Evolutionary conservation across 2,329 filamentous ascomycete genomes (phyloP), one percentile per base, ranked within the genome.

Genomic region (Alternaria postmessia): DNA sequence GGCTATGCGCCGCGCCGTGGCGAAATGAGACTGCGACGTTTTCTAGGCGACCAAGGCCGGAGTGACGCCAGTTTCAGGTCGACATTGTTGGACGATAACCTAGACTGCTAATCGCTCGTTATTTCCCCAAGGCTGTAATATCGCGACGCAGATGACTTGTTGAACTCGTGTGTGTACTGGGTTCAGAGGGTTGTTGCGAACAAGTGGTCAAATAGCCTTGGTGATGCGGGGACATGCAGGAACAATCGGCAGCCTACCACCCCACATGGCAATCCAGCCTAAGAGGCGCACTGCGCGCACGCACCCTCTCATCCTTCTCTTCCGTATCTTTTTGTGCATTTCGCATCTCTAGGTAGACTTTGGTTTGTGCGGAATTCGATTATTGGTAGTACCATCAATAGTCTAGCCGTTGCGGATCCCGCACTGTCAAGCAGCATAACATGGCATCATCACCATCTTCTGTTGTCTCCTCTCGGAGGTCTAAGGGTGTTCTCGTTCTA

Each of bases 401-500:
- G 22, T 12, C 18, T 18, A 20, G 14, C 18, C n/a, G 1, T 51
- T 8, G 32, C 51, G 16, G 32, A 42, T 36, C 16, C 44, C 20
- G 44, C 41, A 39, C 22, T 12, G 7, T 24, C 26, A 22, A 34
- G 24, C 22, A 26, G n/a, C 55, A 16, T 38, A 12, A 41, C 2
- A 57, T 61, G 48, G 32, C 41, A 56, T 41, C 24, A 22, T 42
- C 39, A 22, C 11, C 18, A 41, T 43, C 49, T 16, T 22, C 12
- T 24, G 32, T 14, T 34, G 8, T 11, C 20, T 32, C 54, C 49
- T 24, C 42, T 9, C 28, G 32, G 4, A 44, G 16, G 12, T 34
- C 30, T 7, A 6, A 51, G 8, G 48, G 52, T 22, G 6, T 59
- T 7, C 59, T 62, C 12, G n/a, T 64, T 5, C 30, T 67, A 38